Conservation (phyloP, 495 filamentous ascomycete species). For the Thermothielavioides terrestris region DNA sequence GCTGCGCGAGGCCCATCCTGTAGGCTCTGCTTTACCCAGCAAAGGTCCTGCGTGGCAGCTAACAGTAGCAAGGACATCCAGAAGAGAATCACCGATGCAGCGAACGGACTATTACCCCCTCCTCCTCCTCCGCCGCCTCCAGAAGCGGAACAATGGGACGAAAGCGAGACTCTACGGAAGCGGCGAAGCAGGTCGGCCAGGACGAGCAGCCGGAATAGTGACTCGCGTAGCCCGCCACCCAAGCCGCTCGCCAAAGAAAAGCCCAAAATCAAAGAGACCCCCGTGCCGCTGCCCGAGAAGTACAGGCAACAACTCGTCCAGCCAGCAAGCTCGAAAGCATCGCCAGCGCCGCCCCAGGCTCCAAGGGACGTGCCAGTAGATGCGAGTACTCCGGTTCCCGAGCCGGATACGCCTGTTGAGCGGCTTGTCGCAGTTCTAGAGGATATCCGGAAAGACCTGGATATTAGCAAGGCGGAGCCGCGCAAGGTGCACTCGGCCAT, state of each 20-base stretch:
- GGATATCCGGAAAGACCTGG: constrained; percentile 10
- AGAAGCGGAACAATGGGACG: neutral
- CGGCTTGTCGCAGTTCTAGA: constrained; percentile 6
- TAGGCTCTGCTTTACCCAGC: constrained; percentile 11
- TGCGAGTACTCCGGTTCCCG: neutral
- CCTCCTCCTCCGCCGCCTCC: constrained; percentile 2
- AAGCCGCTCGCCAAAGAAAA: constrained; percentile 3
- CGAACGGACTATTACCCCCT: constrained; percentile 2
- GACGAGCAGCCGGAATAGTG: constrained; percentile 5
- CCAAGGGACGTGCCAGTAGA: neutral
- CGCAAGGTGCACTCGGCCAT: constrained; percentile 13
- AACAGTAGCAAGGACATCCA: constrained; percentile 6
- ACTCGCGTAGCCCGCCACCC: constrained; percentile 9
- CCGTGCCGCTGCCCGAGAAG: constrained; percentile 12
- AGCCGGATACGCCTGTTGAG: constrained; percentile 8
- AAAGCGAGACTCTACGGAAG: neutral
- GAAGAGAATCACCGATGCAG: constrained; percentile 8
- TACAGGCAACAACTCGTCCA: constrained; percentile 1
- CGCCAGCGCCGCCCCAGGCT: neutral
- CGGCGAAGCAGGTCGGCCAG: constrained; percentile 9
- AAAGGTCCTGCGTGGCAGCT: neutral
- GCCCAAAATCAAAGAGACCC: constrained; percentile 9
- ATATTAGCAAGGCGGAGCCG: constrained; percentile 8
- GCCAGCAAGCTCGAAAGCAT: neutral
- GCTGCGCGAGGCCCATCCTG: constrained; percentile 25